Evolutionary conservation across 2,329 filamentous ascomycete species (phyloP).

Genomic region (Dactylellina parvicollis): DNA sequence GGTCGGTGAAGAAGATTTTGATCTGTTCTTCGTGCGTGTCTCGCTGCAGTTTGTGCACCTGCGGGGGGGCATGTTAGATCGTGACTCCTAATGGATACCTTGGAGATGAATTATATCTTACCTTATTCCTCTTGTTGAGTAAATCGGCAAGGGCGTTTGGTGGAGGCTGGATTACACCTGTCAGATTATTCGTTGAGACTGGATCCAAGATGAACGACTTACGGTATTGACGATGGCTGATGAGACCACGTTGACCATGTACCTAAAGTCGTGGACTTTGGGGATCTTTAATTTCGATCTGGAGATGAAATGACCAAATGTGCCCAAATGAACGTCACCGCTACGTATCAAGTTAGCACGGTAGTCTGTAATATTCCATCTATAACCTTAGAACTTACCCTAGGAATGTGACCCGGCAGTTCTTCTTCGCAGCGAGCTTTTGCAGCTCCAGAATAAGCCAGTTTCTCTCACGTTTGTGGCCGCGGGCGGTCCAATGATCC

Average conservation of each 20-base stretch:
- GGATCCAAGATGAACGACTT: slow-evolving; percentile 66
- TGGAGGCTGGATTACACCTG: slow-evolving; percentile 23
- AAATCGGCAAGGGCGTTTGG: slow-evolving; percentile 75
- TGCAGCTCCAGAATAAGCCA: slow-evolving; percentile 80
- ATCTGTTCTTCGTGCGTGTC: slow-evolving; percentile 96
- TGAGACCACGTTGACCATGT: slow-evolving; percentile 95
- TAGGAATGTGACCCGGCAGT: slow-evolving; percentile 87
- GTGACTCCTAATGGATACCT: slow-evolving; percentile 62
- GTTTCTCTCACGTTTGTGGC: slow-evolving; percentile 89
- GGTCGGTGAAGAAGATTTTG: slow-evolving; percentile 86
- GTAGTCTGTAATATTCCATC: no score
- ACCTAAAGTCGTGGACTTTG: slow-evolving; percentile 91
- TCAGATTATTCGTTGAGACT: slow-evolving; percentile 68
- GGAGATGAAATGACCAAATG: slow-evolving; percentile 93
- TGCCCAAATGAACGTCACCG: slow-evolving; percentile 92
- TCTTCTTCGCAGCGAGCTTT: slow-evolving; percentile 91
- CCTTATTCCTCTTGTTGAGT: slow-evolving; percentile 89
- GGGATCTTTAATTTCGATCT: slow-evolving; percentile 82
- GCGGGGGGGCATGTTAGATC: not conserved
- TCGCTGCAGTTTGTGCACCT: slow-evolving; percentile 74
- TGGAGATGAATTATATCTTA: slow-evolving; percentile 64
- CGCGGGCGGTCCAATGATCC: slow-evolving; percentile 96
- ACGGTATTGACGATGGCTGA: slow-evolving; percentile 95
- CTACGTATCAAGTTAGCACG: slow-evolving; percentile 62
- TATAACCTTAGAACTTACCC: no score